Base-by-base conservation (phyloP, 2,329 filamentous ascomycete species). In the Rhynchosporium agropyri region DNA sequence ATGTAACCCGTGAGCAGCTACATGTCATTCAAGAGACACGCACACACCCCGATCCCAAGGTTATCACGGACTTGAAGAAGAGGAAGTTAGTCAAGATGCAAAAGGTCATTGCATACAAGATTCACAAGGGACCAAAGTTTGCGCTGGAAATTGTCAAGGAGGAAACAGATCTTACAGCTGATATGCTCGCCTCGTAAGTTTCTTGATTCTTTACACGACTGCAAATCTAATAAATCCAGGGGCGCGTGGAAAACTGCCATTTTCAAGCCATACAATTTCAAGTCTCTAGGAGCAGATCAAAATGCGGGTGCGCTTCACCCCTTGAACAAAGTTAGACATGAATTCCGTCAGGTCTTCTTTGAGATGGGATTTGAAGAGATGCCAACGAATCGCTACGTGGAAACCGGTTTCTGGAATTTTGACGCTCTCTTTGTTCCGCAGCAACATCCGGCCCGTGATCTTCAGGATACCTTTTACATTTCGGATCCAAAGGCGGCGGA, bases 391-490 rank as follows among this genome's bases (percentile, higher is more conserved):
- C 87, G 91, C 76, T 97, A 89, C 76, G 93, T 98, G 67, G 95
- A 99, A 79, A 94, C 93, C 12, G 93, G 94, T 53, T 97, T 98
- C 87, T 99, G 95, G 92, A 98, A 98, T 79, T 98, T 98, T 77
- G 94, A 98, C 74, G 88, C 93, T 29, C 91, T 99, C 67, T 97
- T 94, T 77, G 94, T 98, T 59, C 94, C 94, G 36, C 95, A 96
- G 79, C 95, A 99, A 83, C 95, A 99, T 77, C 95, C 95, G 58
- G 95, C 95, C 64, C 91, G 95, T 75, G 95, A 99, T 76, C 83
- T 97, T 69, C 95, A 99, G 82, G 95, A 99, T 74, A 98, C 95
- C 62, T 98, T 98, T 82, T 99, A 97, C 81, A 94, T 98, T 73
- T 92, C 92, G 46, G 93, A 99, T 74, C 95, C 95, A 51, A 82